Evolutionary conservation across 306 rosid genomes (phyloP).

Genomic region (Alnus glutinosa): DNA sequence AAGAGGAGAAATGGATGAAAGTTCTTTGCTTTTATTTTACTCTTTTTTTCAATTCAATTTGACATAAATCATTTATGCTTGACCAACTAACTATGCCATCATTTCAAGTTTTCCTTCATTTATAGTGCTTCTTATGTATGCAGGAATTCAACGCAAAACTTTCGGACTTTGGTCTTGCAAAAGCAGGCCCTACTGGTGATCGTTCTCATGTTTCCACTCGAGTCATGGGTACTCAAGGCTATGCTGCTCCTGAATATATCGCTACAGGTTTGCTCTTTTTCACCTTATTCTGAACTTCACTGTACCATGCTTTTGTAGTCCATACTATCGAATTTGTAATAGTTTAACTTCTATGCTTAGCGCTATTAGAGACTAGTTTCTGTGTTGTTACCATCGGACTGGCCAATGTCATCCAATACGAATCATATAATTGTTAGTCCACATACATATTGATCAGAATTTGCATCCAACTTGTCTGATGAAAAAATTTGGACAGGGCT

Average conservation of each 20-base stretch:
- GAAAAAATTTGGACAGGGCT: neutral
- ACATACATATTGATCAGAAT: neutral
- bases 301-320: neutral
- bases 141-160: constrained; percentile 89
- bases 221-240: constrained; percentile 94
- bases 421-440: neutral
- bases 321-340: too few relatives aligned
- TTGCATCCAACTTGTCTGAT: neutral
- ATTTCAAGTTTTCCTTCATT: neutral
- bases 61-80: neutral
- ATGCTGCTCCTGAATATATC: constrained; percentile 96
- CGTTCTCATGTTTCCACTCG: constrained; percentile 92
- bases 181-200: constrained; percentile 96
- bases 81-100: neutral
- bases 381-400: neutral
- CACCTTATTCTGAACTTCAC: neutral
- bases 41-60: neutral
- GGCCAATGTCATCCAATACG: neutral
- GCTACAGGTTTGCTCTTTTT: constrained; percentile 65
- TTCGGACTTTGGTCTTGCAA: constrained; percentile 96
- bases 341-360: neutral
- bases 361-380: neutral
- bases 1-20: neutral
- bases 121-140: neutral
- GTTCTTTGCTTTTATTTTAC: neutral